Evolutionary conservation across 805 yeast species (phyloP), one percentile per base, ranked within the genome.

Genomic region (Candida wancherniae): DNA sequence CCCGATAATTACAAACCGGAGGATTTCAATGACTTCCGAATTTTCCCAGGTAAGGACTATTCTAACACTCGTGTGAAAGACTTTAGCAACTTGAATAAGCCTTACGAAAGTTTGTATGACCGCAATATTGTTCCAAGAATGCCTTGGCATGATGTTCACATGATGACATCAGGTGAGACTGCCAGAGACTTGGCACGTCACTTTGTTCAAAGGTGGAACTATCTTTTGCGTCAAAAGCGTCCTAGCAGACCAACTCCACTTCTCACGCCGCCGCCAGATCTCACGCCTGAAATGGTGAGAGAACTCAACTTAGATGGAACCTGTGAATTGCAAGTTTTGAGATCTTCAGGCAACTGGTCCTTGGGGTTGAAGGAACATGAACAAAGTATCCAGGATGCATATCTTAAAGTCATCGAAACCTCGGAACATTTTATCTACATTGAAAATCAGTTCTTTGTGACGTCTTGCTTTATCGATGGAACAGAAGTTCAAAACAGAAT

Each of bases 81-180:
- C 55, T 92, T 92, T 53, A 73, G 55, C 50, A 80, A 71, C 3
- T 67, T 92, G 36, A 85, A 87, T 41, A 76, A 78, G 45, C 97
- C 98, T 2, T 86, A 80, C 49, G 94, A 85, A 29, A 84, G 85
- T 14, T 82, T 90, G 92, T 86, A 86, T 51, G 94, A 92, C 55
- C 72, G 99, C 38, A 65, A 71, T 10, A 56, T 56, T 12, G 71
- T 75, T 13, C 97, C 98, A 2, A 74, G 99, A 47, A 92, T 92
- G 99, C 98, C 98, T 7, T 92, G 98, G 99, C 99, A 92, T 57
- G 99, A 92, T 69, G 85, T 92, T 22, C 97, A 92, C 45, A 92
- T 88, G 94, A 77, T 87, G 61, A 78, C 94, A 1, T 75, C 88
- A 3, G 99, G 99, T 9, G 94, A 88, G 49, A 77, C 88, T 3